Base-by-base conservation (phyloP, 2,329 filamentous ascomycete species). In the Karstenula rhodostoma region DNA sequence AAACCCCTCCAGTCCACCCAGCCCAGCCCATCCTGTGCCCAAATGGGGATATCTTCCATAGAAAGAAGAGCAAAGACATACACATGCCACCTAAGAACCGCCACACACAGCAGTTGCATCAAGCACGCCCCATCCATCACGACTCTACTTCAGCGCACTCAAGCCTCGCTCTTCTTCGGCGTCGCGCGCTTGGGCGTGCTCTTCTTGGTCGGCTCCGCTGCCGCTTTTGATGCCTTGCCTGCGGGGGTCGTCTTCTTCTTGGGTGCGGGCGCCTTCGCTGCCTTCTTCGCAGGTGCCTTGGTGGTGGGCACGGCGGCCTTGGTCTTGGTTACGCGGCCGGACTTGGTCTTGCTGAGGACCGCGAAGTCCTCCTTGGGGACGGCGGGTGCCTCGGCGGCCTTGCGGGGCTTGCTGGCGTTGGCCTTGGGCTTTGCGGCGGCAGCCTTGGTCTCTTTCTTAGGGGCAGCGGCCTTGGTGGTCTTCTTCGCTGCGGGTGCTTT, bases 261-360 rank as follows among this genome's bases (percentile, higher is more conserved):
- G 25, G 69, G 66, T 17, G 80, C 75, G n/a, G n/a, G n/a, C 67
- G 73, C 75, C 72, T 77, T 77, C 63, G 68, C 29, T 10, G 79
- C 76, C 77, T 83, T 83, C 73, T 75, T 59, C 10, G 72, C 61
- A 25, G 69, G 66, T 17, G 80, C 75, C 67, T 74, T 75, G 71
- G 76, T 77, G 63, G 68, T 77, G 65, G 59, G 76, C 4, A 78
- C 73, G 22, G 75, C 76, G 59, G 83, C 80, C 40, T 84, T 81
- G 25, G 85, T 83, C 87, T 95, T 96, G 71, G 90, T 87, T 71
- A 96, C 90, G 69, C 93, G 90, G 51, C 93, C 92, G 56, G 91
- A 89, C 87, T 95, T 95, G 78, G 92, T 94, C 87, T 92, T 94
- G 77, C 86, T 87, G 55, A 93, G 81, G 51, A 90, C 84, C 73